A percentile compares a stretch with the other conserved stretches of the same genome.
Evolutionary conservation across 2,329 filamentous ascomycete genomes (phyloP).

Genomic region (Elsinoe australis): DNA sequence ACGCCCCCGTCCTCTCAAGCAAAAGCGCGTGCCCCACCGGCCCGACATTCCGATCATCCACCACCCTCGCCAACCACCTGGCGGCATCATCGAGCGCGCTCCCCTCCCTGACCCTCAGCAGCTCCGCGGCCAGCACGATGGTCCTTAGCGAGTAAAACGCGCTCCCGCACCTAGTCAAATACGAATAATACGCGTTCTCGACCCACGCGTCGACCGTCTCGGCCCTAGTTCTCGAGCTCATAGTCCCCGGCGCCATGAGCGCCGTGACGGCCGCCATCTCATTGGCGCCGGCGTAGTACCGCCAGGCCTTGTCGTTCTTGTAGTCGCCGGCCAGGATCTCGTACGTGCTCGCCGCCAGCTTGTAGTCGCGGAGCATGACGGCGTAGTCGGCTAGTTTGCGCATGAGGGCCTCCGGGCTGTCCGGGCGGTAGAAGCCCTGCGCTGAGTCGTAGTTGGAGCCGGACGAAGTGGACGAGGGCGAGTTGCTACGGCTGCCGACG

Average conservation of each 20-base stretch:
- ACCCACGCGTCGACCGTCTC: constrained; percentile 82
- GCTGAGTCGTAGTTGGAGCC: constrained; percentile 65
- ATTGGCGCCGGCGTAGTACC: constrained; percentile 83
- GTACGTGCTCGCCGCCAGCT: constrained; percentile 83
- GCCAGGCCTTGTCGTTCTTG: constrained; percentile 93
- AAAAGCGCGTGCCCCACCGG: constrained; percentile 71
- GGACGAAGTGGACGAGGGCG: constrained; percentile 47
- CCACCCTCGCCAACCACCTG: constrained; percentile 69
- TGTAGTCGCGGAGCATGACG: constrained; percentile 96
- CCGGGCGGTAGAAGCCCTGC: constrained; percentile 74
- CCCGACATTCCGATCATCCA: constrained; percentile 71
- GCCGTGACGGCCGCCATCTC: constrained; percentile 89
- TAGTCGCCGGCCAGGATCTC: constrained; percentile 85
- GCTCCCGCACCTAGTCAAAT: constrained; percentile 72
- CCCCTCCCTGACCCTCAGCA: constrained; percentile 72
- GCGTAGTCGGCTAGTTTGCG: constrained; percentile 89
- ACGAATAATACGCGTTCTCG: constrained; percentile 86
- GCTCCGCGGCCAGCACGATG: constrained; percentile 67
- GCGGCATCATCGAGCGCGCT: constrained; percentile 79
- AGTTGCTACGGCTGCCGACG: constrained; percentile 60
- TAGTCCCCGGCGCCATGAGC: constrained; percentile 63
- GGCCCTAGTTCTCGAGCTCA: constrained; percentile 63
- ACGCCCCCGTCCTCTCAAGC: constrained; percentile 77
- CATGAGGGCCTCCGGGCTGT: constrained; percentile 81
- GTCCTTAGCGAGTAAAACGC: constrained; percentile 75